Base-by-base conservation (phyloP, 176 grass and related monocot species). In the Lolium perenne region DNA sequence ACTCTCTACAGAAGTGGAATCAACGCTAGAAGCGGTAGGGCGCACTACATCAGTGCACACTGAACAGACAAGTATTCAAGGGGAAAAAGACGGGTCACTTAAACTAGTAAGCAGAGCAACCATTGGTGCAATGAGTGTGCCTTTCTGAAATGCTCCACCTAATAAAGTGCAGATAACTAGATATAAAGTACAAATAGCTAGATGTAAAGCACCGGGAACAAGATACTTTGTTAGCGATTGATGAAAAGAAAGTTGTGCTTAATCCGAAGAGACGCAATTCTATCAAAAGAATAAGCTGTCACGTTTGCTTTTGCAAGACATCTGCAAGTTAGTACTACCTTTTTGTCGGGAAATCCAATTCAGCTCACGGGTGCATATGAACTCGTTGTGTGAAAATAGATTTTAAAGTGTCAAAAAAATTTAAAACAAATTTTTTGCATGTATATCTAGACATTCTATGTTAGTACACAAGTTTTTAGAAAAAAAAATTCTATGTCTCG, bases 271-370 rank as follows among this genome's bases (percentile, higher is more conserved):
- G 21, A 46, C 16, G 20, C 67, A 21, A 13, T 76, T 62, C 62
- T 11, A 6, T 38, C 35, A 21, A 5, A 5, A 74, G 61, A 54
- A 81, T 47, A 46, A 84, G 21, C 26, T 1, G 18, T 62, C 81
- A 77, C n/a, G 11, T 61, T 60, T 63, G 29, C 76, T 71, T 91
- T 81, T 77, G 66, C 56, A 80, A 41, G 40, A 71, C 45, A 84
- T 68, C 65, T 62, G 35, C 11, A 84, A 69, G 84, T 70, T 15
- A 84, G 14, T 43, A 70, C 66, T 1, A 1, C 4, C 16, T 20
- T 38, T 91, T 29, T 29, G 26, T 29, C 26, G 26, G 26, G 26
- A 29, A 29, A 29, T 29, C 26, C 26, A 29, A 29, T 29, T 29
- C 26, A 29, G 26, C 26, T 29, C 26, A 29, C 26, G 26, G 26